Evolutionary conservation across 108 stramenopile species (phyloP).

Genomic region (Aurantiochytrium sp.): DNA sequence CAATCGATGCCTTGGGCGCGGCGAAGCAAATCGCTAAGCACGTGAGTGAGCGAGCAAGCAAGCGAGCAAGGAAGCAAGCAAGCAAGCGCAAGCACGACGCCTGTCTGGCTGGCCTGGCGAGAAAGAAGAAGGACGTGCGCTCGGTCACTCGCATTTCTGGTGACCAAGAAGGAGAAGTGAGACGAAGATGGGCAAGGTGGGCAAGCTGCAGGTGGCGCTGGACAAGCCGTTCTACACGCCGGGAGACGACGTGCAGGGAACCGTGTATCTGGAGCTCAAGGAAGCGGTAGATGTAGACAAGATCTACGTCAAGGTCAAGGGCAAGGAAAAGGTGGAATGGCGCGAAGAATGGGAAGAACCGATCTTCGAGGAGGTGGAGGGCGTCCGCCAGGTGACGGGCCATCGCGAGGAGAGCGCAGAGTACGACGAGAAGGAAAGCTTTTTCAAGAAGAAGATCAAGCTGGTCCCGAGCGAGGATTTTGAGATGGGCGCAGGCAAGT

Average conservation of each 20-base stretch:
- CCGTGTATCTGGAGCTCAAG: not conserved
- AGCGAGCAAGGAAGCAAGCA: no score
- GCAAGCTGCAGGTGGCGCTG: not conserved
- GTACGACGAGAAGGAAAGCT: not conserved
- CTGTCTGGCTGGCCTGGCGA: no score
- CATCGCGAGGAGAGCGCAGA: not conserved
- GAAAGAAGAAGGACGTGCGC: no score
- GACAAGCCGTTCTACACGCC: slow-evolving; percentile 8
- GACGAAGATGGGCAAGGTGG: not conserved
- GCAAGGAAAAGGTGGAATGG: slow-evolving; percentile 4
- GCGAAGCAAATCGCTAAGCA: no score
- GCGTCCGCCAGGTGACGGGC: not conserved
- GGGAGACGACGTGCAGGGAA: not conserved
- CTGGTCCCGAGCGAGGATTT: not conserved
- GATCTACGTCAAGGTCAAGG: not conserved
- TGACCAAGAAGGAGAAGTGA: no score
- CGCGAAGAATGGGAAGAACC: not conserved
- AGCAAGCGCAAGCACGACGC: no score
- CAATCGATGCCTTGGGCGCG: no score
- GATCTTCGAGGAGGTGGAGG: not conserved
- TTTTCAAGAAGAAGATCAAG: not conserved
- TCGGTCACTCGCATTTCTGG: no score
- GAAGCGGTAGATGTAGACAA: not conserved
- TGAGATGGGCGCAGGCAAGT: not conserved
- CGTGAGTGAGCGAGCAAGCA: no score